Percentiles rank a stretch among this genome's conserved stretches.
phyloP scores from a whole-genome alignment of 192 early-diverging fungal genomes.

The Coemansia sp. region DNA sequence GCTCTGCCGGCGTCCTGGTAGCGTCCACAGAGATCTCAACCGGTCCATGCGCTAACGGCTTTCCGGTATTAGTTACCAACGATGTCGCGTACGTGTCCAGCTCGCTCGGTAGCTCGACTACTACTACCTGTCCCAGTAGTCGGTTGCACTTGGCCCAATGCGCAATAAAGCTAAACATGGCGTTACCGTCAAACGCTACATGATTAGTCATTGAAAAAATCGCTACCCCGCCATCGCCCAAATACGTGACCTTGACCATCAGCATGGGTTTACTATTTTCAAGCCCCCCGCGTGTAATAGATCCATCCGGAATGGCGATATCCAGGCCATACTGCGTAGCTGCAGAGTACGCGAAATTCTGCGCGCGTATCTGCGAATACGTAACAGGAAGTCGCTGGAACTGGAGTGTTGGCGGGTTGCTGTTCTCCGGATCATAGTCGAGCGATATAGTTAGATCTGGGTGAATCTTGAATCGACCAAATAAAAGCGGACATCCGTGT shows the following conservation, averaged over 20 bases:
- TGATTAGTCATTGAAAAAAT: constrained; percentile 44
- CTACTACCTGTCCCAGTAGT: neutral
- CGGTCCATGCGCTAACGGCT: neutral
- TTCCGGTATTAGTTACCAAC: neutral
- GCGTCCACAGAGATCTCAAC: constrained; percentile 43
- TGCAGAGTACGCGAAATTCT: constrained; percentile 27
- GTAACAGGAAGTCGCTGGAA: constrained; percentile 5
- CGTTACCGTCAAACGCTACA: constrained; percentile 52
- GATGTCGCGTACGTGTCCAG: constrained; percentile 10
- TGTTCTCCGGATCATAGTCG: constrained; percentile 16
- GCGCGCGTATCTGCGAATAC: constrained; percentile 11
- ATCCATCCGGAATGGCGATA: constrained; percentile 34
- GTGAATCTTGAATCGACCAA: constrained; percentile 24
- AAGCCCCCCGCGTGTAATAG: neutral
- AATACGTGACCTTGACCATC: constrained; percentile 44
- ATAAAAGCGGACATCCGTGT: constrained; percentile 31
- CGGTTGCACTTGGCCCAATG: constrained; percentile 42
- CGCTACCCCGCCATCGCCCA: constrained; percentile 34
- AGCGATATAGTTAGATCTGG: constrained; percentile 19
- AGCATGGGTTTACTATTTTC: constrained; percentile 27
- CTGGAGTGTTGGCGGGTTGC: constrained; percentile 39
- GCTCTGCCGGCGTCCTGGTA: constrained; percentile 14
- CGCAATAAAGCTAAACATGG: constrained; percentile 43
- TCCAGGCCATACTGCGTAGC: constrained; percentile 15
- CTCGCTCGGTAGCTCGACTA: constrained; percentile 12